A percentile compares a stretch with the other conserved stretches of the same genome.
Conservation (phyloP, 805 yeast genomes). For the Sugiyamaella floridensis region DNA sequence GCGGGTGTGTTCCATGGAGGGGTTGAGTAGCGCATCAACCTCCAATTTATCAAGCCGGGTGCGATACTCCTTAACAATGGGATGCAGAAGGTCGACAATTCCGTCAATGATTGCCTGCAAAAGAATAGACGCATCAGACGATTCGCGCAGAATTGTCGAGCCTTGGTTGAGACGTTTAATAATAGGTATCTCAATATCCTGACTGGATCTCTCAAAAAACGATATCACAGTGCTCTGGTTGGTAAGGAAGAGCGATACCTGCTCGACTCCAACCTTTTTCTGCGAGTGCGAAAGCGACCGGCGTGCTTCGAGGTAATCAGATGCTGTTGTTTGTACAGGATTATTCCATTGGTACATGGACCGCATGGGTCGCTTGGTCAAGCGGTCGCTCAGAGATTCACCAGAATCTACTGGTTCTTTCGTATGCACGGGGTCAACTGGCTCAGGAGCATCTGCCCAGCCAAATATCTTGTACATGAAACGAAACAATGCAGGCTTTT, state of each 20-base stretch:
- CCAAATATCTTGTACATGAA: background rate
- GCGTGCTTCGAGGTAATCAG: constrained; percentile 33
- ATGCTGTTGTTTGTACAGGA: constrained; percentile 16
- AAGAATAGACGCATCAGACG: constrained; percentile 46
- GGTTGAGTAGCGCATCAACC: constrained; percentile 43
- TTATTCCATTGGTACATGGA: constrained; percentile 32
- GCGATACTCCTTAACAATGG: constrained; percentile 48
- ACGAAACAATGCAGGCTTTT: background rate
- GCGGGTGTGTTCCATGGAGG: constrained; percentile 45
- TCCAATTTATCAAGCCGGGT: constrained; percentile 44
- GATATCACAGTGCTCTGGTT: constrained; percentile 44
- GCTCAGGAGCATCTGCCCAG: background rate
- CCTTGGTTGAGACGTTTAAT: constrained; percentile 40
- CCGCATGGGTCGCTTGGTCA: constrained; percentile 15
- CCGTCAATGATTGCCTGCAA: constrained; percentile 51
- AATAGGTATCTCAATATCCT: constrained; percentile 47
- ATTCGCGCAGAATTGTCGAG: constrained; percentile 43
- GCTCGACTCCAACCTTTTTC: constrained; percentile 48
- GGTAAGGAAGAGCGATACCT: constrained; percentile 45
- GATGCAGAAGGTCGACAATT: constrained; percentile 46
- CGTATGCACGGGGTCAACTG: background rate
- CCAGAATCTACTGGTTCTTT: constrained; percentile 1
- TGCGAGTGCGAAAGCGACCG: constrained; percentile 41
- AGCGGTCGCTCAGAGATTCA: constrained; percentile 9
- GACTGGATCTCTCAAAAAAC: constrained; percentile 51